Evolutionary conservation across 768 basidiomycete species (phyloP).

Genomic region (Leccinum ochraceum): DNA sequence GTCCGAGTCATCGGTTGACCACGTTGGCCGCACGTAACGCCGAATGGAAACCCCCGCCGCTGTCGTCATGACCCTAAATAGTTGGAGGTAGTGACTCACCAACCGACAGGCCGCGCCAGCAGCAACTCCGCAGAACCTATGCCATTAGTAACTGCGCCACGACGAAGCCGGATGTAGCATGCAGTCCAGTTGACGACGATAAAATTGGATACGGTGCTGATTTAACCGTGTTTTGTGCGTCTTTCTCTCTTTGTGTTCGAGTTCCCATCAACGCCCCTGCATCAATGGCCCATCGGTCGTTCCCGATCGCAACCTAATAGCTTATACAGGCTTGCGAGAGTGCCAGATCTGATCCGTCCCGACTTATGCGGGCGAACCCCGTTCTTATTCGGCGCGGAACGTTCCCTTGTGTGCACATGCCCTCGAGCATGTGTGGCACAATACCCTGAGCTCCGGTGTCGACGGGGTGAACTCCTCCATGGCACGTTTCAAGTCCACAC

Average conservation of each 20-base stretch:
- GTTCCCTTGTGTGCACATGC: neutral
- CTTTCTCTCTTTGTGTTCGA: neutral
- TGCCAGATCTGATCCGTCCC: neutral
- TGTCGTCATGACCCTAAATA: neutral
- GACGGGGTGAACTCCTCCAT: neutral
- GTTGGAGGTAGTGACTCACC: neutral
- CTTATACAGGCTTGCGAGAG: neutral
- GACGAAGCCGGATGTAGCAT: neutral
- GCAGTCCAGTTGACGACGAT: neutral
- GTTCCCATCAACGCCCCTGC: neutral
- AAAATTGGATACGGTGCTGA: neutral
- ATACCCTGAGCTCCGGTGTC: neutral
- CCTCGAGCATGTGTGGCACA: neutral
- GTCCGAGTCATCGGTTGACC: neutral
- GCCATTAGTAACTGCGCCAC: neutral
- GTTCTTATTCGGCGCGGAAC: neutral
- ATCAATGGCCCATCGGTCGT: neutral
- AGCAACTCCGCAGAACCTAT: neutral
- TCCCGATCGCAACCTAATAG: neutral
- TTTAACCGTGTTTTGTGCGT: neutral
- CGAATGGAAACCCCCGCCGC: neutral
- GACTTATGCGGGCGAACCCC: neutral
- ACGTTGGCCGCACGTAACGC: neutral
- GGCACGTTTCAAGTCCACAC: constrained; percentile 1
- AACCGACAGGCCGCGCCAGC: neutral